Conservation (phyloP, 2,329 filamentous ascomycete species). For the Colletotrichum orbiculare region DNA sequence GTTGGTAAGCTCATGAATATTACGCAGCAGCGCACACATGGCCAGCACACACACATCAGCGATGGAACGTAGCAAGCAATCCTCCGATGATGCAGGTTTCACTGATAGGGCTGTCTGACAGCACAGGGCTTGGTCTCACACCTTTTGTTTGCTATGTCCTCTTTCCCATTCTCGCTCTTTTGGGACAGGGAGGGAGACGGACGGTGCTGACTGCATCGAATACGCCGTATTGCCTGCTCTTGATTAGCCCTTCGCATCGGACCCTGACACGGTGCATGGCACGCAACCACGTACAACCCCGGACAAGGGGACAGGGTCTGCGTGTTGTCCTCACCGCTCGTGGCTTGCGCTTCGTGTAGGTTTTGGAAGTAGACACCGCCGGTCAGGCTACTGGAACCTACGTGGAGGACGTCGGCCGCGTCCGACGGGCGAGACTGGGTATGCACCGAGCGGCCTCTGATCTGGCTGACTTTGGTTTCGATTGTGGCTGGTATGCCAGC, state of each 20-base stretch:
- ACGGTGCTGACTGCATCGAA: conserved; percentile 15
- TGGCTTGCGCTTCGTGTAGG: conserved; percentile 11
- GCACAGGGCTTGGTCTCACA: not conserved
- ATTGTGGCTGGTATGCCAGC: not conserved
- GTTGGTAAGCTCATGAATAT: conserved; percentile 22
- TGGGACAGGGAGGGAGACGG: not conserved
- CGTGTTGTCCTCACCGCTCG: conserved; percentile 31
- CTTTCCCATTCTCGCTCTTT: not conserved
- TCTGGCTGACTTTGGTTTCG: conserved; percentile 4
- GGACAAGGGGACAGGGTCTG: not conserved
- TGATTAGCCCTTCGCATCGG: conserved; percentile 16
- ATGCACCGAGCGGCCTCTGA: not conserved
- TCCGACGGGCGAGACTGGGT: too few relatives aligned
- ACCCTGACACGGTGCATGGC: conserved; percentile 14
- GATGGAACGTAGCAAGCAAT: conserved; percentile 28
- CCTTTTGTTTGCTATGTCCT: conserved; percentile 6
- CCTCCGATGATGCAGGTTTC: conserved; percentile 22
- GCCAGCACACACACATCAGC: not conserved
- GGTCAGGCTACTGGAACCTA: not conserved
- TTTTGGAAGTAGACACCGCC: too few relatives aligned
- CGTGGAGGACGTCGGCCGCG: too few relatives aligned
- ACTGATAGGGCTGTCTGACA: conserved; percentile 27
- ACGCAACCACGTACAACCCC: not conserved
- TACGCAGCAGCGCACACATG: conserved; percentile 2
- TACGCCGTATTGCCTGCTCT: not conserved